phyloP scores from a whole-genome alignment of 2,329 filamentous ascomycete species.

The Xylariaceae sp. region DNA sequence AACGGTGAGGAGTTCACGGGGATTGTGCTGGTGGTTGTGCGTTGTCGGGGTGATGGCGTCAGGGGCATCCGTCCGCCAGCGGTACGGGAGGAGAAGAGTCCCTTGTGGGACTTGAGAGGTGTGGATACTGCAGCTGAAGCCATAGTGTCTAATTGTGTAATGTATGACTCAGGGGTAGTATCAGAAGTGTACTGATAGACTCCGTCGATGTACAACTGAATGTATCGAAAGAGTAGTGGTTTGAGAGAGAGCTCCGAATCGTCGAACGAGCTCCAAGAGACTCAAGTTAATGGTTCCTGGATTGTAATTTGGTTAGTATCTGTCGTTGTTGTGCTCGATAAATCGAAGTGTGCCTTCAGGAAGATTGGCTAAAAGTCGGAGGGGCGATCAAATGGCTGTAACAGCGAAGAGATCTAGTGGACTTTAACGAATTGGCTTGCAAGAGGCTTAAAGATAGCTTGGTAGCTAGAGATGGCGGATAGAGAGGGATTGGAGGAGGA shows the following conservation, averaged over 20 bases:
- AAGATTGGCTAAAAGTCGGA: constrained; percentile 52
- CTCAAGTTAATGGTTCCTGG: constrained; percentile 65
- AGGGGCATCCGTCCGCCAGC: constrained; percentile 94
- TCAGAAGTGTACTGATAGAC: constrained; percentile 37
- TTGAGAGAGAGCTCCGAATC: constrained; percentile 45
- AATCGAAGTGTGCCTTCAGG: constrained; percentile 51
- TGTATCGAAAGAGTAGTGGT: constrained; percentile 49
- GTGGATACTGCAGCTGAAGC: constrained; percentile 84
- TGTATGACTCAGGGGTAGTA: constrained; percentile 48
- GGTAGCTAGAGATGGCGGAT: constrained; percentile 26
- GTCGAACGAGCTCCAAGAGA: constrained; percentile 63
- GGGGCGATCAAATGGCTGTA: constrained; percentile 54
- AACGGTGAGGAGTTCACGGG: constrained; percentile 72
- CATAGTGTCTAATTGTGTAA: constrained; percentile 60
- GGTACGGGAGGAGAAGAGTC: constrained; percentile 88
- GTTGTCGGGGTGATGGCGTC: constrained; percentile 83
- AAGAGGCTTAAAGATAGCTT: constrained; percentile 37
- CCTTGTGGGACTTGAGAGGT: constrained; percentile 92
- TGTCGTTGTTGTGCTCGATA: constrained; percentile 52
- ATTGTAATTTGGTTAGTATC: constrained; percentile 53
- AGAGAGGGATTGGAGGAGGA: constrained; percentile 21
- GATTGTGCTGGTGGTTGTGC: constrained; percentile 57
- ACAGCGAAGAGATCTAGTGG: constrained; percentile 56
- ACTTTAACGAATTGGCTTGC: constrained; percentile 45
- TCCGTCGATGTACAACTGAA: constrained; percentile 56